Evolutionary conservation across 108 stramenopile genomes (phyloP).

Genomic region (Aurantiochytrium sp.): DNA sequence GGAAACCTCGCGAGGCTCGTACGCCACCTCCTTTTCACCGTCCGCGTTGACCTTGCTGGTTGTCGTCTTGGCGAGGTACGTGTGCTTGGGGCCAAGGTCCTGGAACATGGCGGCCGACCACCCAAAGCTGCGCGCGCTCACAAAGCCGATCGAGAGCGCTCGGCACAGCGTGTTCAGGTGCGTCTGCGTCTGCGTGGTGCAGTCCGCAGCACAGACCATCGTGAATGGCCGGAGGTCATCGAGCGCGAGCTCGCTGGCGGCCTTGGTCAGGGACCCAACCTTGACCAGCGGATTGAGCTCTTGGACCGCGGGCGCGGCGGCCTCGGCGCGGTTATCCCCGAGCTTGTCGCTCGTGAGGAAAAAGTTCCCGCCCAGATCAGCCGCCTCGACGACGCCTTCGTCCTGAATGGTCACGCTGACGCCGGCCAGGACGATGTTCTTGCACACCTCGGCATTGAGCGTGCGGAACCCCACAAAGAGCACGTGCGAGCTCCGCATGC

Average conservation of each 20-base stretch:
- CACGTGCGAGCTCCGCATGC: slow-evolving; percentile 50
- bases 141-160: neutral
- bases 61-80: too few relatives aligned
- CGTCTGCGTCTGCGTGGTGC: neutral
- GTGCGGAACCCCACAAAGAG: slow-evolving; percentile 42
- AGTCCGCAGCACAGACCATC: neutral
- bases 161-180: neutral
- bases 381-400: neutral
- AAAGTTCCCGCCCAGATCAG: slow-evolving; percentile 51
- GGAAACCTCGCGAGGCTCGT: neutral
- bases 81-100: slow-evolving; percentile 14
- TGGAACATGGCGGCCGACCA: neutral
- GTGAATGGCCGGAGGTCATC: slow-evolving; percentile 34
- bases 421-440: slow-evolving; percentile 55
- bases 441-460: slow-evolving; percentile 39
- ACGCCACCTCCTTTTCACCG: neutral
- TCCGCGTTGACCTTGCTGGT: neutral
- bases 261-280: slow-evolving; percentile 34
- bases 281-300: slow-evolving; percentile 48
- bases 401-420: slow-evolving; percentile 50
- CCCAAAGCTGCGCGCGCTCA: neutral
- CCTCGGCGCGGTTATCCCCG: slow-evolving; percentile 51
- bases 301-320: slow-evolving; percentile 31
- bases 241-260: slow-evolving; percentile 37
- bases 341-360: slow-evolving; percentile 44